These are phyloP conservation scores for Zygotorulaspora chibaensis DNA, from an alignment of 805 yeast species.

Conservation along the genomic window DNA sequence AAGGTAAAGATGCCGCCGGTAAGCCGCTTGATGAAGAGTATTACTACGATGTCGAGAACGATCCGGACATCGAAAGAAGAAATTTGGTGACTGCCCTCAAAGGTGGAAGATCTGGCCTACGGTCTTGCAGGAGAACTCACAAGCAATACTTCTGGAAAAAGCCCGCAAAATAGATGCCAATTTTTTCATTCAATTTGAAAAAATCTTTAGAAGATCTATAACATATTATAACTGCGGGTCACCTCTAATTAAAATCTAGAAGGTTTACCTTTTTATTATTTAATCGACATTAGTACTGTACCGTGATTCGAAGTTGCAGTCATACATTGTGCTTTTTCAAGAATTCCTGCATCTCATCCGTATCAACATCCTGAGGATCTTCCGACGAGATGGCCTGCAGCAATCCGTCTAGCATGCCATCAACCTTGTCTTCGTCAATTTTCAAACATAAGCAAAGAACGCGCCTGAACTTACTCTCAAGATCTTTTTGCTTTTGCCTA, in stretches of 20 bases:
- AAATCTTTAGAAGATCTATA: background rate
- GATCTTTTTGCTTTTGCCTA: constrained; percentile 47
- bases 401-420: constrained; percentile 73
- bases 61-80: constrained; percentile 65
- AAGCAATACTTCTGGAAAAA: constrained; percentile 62
- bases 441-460: constrained; percentile 90
- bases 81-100: constrained; percentile 67
- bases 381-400: constrained; percentile 83
- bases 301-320: background rate
- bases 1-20: constrained; percentile 96
- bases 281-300: background rate
- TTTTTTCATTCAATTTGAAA: background rate
- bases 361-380: constrained; percentile 65
- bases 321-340: constrained; percentile 44
- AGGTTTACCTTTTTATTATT: background rate
- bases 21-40: constrained; percentile 91
- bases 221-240: background rate
- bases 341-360: constrained; percentile 47
- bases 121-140: constrained; percentile 90
- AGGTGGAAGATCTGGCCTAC: constrained; percentile 71
- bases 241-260: too few species aligned
- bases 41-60: constrained; percentile 83
- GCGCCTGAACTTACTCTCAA: constrained; percentile 75
- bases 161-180: constrained; percentile 32
- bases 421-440: constrained; percentile 76